Base-by-base conservation (phyloP, 169 alveolate genomes). In the Plasmodium reichenowi region DNA sequence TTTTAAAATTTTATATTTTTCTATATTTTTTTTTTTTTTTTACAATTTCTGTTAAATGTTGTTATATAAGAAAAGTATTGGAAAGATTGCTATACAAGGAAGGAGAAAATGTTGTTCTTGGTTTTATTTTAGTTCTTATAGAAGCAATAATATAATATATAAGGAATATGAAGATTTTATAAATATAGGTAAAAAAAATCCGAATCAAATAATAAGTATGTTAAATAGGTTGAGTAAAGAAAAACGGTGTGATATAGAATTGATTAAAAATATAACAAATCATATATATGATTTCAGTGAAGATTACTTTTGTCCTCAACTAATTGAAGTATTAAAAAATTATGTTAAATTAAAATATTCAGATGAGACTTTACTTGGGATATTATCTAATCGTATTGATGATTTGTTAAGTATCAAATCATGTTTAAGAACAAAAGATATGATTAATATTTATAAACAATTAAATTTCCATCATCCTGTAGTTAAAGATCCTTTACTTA, bases 261-360 rank as follows among this genome's bases (percentile, higher is more conserved):
- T 80, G 24, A 48, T 80, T 15, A 80, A 80, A 60, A 17, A 48
- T 43, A 68, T 80, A 8, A 80, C 90, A 22, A 58, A 68, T 48
- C 90, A 80, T 56, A 60, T 80, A 60, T 80, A 80, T 26, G 90
- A 80, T 56, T 80, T 68, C 43, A 56, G 73, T 43, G 90, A 80
- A 3, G 90, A 80, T 24, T 80, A 56, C 47, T 80, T 80, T 38
- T 59, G 85, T 17, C 90, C 90, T 1, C 90, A 80, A 72, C 43
- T 80, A 72, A 50, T 80, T 15, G 58, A 80, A 24, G 15, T 80
- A 43, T 80, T 80, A 56, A 83, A 80, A 68, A 68, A 43, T 43
- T 80, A 80, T 72, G 83, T 72, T 22, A 66, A 68, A 48, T 68
- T 80, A 80, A 80, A 80, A 80, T 80, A 80, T 72, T 80, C 90